Base-by-base conservation (phyloP, 1,284 basidiomycete species). In the Fomitopsis betulina region DNA sequence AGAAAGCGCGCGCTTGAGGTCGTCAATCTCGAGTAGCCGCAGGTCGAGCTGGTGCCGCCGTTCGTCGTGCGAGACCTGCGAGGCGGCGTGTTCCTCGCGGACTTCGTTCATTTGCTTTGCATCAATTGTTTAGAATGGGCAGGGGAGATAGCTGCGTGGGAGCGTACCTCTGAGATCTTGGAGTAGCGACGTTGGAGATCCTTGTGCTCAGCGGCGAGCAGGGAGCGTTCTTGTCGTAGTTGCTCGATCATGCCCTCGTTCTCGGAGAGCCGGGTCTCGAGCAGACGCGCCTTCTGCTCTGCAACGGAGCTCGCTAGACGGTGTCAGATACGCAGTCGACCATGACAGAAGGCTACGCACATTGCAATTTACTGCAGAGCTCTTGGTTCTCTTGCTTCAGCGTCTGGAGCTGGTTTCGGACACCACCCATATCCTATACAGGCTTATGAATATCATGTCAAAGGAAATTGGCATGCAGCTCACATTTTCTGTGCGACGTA, bases 31-130 rank as follows among this genome's bases (percentile, higher is more conserved):
- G 17, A 78, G 74, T 13, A 84, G 76, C 55, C 85, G 82, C 15
- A 86, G 73, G 66, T 92, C 88, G 33, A 93, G 82, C 59, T 89
- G 82, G 60, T 88, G 84, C 1, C 87, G 83, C 37, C 85, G 82
- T 54, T 81, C 78, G 59, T 91, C 86, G 65, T 91, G 90, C 15
- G 85, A 80, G n/a, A 75, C 79, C 50, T 89, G 85, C 25, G 84
- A 83, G 0, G 77, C 70, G 12, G 79, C 74, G 60, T 86, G 82
- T 58, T 87, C 79, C 53, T 80, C 76, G 27, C 85, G 82, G 32
- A 91, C 78, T 55, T 80, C 79, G 65, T 83, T 83, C 65, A 79
- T 79, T 63, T 81, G 79, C 84, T 87, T 61, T 43, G 53, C 9
- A 54, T 5, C 15, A 33, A 35, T 8, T n/a, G 57, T 61, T 57